Conservation (phyloP, 352 stramenopile species). For the Globisporangium echinulatum region DNA sequence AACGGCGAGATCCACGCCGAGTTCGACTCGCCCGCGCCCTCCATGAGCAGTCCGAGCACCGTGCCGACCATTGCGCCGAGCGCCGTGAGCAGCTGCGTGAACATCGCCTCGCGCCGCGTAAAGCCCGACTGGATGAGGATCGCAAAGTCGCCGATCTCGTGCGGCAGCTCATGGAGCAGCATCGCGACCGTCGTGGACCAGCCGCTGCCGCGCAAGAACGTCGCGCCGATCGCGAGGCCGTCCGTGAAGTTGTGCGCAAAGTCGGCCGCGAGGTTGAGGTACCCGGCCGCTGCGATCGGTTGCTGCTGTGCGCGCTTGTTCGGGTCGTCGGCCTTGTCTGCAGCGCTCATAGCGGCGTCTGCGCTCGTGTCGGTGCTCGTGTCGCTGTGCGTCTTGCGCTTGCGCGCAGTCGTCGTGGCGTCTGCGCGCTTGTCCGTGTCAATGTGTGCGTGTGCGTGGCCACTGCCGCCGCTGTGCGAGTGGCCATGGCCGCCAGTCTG, state of each 20-base stretch:
- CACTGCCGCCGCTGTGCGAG: constrained; percentile 15
- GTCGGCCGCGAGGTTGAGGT: constrained; percentile 89
- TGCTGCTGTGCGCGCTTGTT: constrained; percentile 20
- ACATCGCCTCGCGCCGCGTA: constrained; percentile 84
- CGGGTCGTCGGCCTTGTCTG: constrained; percentile 11
- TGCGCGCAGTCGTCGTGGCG: constrained; percentile 16
- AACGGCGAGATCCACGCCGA: constrained; percentile 81
- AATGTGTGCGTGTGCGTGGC: constrained; percentile 29
- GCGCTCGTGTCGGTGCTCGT: constrained; percentile 3
- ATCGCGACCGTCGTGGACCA: constrained; percentile 86
- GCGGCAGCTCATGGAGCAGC: constrained; percentile 87
- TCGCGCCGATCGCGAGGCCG: constrained; percentile 89
- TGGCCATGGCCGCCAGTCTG: constrained; percentile 34
- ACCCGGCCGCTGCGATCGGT: constrained; percentile 73
- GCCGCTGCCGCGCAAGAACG: constrained; percentile 71
- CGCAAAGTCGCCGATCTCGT: constrained; percentile 91
- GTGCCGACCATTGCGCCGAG: constrained; percentile 89
- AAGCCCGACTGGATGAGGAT: constrained; percentile 90
- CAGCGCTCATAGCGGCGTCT: not conserved
- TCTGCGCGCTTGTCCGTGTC: constrained; percentile 12
- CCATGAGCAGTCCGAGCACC: constrained; percentile 74
- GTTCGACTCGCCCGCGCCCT: constrained; percentile 56
- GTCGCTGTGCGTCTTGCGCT: constrained; percentile 28
- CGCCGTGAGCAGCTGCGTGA: constrained; percentile 88
- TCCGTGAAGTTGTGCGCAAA: constrained; percentile 93